A percentile compares a stretch with the other conserved stretches of the same genome.
Conservation (phyloP, 2,329 filamentous ascomycete species). For the Tolypocladium tropicale region DNA sequence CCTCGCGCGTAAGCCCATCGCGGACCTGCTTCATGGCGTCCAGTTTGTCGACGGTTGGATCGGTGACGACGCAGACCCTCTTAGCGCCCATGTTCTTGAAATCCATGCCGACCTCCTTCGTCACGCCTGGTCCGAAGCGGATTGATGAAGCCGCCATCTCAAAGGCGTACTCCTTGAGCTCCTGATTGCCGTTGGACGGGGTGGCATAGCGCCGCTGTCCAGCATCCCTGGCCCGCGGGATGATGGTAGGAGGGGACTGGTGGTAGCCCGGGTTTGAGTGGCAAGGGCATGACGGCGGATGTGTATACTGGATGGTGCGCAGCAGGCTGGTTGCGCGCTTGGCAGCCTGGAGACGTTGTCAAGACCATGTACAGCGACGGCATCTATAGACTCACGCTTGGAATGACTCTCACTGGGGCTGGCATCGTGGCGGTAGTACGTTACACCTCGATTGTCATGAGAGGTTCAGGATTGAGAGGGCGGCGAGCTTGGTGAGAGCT, state of each 20-base stretch:
- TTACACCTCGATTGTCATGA: background rate
- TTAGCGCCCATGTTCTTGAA: conserved; percentile 82
- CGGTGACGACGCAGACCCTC: conserved; percentile 86
- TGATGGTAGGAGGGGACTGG: conserved; percentile 49
- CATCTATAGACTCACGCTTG: conserved; percentile 17
- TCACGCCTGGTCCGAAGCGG: conserved; percentile 85
- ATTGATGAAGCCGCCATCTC: conserved; percentile 97
- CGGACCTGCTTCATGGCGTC: conserved; percentile 84
- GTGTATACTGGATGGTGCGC: conserved; percentile 82
- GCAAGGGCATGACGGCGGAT: conserved; percentile 82
- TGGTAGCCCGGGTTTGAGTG: conserved; percentile 82
- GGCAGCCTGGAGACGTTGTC: conserved; percentile 34
- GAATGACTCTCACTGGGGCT: conserved; percentile 18
- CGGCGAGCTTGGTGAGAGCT: background rate
- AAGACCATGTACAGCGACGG: background rate
- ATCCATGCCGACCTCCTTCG: conserved; percentile 97
- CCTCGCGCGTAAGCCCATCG: conserved; percentile 68
- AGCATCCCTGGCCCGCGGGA: conserved; percentile 30
- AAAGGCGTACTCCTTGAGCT: conserved; percentile 91
- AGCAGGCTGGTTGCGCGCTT: conserved; percentile 62
- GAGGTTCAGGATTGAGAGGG: background rate
- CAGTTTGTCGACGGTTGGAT: conserved; percentile 68
- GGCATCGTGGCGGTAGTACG: conserved; percentile 11
- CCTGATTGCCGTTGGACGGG: conserved; percentile 43
- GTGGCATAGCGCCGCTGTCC: conserved; percentile 54